phyloP scores from a whole-genome alignment of 345 rosid genomes.

The Heritiera littoralis region DNA sequence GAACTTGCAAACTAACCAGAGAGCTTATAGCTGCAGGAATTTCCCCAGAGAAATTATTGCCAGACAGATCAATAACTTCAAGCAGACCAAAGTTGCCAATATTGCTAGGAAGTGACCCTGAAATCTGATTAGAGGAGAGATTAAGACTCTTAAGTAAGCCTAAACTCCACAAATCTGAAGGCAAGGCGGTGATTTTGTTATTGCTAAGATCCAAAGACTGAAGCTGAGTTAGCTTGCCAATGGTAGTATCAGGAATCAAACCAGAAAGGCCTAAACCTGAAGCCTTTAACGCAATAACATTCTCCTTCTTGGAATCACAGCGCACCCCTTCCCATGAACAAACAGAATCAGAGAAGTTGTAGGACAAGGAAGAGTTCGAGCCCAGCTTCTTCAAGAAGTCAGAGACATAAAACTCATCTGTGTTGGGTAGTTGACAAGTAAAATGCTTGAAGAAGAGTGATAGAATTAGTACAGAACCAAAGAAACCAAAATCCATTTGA shows the following conservation, averaged over 20 bases:
- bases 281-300: constrained; percentile 51
- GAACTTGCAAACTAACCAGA: constrained; percentile 53
- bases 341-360: constrained; percentile 54
- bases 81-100: constrained; percentile 82
- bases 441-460: constrained; percentile 54
- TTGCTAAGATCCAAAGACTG: constrained; percentile 76
- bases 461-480: constrained; percentile 56
- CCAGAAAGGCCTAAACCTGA: constrained; percentile 73
- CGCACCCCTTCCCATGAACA: constrained; percentile 76
- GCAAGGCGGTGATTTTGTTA: constrained; percentile 75
- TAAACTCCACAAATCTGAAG: constrained; percentile 91
- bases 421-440: constrained; percentile 72
- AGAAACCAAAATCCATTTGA: constrained; percentile 62
- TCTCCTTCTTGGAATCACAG: constrained; percentile 58
- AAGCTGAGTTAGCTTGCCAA: constrained; percentile 85
- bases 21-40: constrained; percentile 75
- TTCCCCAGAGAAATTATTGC: constrained; percentile 69
- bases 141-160: constrained; percentile 64
- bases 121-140: constrained; percentile 70
- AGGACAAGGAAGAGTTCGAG: constrained; percentile 34
- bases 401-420: constrained; percentile 78
- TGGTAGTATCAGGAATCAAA: constrained; percentile 73
- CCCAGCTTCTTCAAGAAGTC: constrained; percentile 71
- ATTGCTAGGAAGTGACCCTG: constrained; percentile 70
- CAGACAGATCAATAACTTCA: constrained; percentile 67